Conservation (phyloP, 2,329 filamentous ascomycete species). For the Phyllosticta citriasiana region DNA sequence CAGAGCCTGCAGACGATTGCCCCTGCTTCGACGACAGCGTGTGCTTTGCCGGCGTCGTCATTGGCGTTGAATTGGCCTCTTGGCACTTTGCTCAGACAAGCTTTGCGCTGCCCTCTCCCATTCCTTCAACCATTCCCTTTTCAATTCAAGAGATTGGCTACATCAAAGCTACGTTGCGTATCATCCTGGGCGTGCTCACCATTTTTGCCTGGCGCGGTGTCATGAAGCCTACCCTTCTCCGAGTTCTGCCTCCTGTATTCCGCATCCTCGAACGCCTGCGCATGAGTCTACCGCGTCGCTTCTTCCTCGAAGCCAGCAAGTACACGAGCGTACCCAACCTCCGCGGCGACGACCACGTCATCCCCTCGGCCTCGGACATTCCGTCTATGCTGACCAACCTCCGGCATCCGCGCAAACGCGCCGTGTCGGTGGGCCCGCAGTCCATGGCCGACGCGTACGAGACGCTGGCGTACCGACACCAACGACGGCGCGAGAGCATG, state of each 20-base stretch:
- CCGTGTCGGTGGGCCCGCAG: constrained; percentile 85
- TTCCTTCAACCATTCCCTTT: constrained; percentile 54
- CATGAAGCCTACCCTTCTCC: constrained; percentile 76
- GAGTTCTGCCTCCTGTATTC: constrained; percentile 73
- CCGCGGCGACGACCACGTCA: constrained; percentile 72
- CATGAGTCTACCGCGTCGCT: constrained; percentile 71
- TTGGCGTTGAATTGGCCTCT: constrained; percentile 70
- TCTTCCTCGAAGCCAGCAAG: constrained; percentile 76
- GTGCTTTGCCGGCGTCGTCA: constrained; percentile 80
- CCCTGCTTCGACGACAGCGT: constrained; percentile 96
- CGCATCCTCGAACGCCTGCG: constrained; percentile 72
- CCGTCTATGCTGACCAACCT: constrained; percentile 74
- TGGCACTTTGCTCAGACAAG: constrained; percentile 66
- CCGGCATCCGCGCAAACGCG: constrained; percentile 67
- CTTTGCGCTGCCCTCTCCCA: constrained; percentile 42
- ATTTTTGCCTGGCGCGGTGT: constrained; percentile 85
- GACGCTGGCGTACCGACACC: constrained; percentile 80
- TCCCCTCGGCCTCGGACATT: constrained; percentile 81
- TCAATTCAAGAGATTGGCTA: constrained; percentile 57
- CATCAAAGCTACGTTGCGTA: constrained; percentile 52
- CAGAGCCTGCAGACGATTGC: constrained; percentile 92
- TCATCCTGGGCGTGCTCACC: constrained; percentile 69
- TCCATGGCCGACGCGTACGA: constrained; percentile 96
- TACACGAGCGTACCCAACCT: constrained; percentile 74
- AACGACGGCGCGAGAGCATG: constrained; percentile 51